Base-by-base conservation (phyloP, 495 filamentous ascomycete species). In the Xylaria intraflava region DNA sequence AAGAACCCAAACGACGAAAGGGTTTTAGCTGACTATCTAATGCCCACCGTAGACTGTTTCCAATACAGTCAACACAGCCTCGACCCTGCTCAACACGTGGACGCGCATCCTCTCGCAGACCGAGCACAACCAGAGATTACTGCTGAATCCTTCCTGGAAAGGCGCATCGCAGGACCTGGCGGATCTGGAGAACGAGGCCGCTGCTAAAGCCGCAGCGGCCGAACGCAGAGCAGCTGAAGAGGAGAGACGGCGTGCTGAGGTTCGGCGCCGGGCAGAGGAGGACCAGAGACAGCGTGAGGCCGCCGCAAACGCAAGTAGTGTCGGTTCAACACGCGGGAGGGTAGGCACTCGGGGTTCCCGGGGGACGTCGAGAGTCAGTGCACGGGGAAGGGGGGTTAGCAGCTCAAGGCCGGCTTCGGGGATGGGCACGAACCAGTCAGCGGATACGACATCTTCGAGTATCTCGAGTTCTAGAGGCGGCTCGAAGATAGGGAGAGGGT, bases 101-200 rank as follows among this genome's bases (percentile, higher is more conserved):
- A 94, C 90, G 39, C 84, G 90, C 51, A 96, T 97, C 56, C 80
- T 98, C 4, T 91, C 87, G 20, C 93, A 96, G 65, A 96, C 93
- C 0, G 93, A 98, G 70, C 91, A 98, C 67, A 97, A 94, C 62
- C 90, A 97, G 63, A 84, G 93, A 3, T 72, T 97, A 40, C 86
- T 98, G 24, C 80, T 96, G 31, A 88, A 92, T 58, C 86, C 87
- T 2, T 74, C 83, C 44, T 98, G 93, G 93, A 84, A 93, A 56
- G 93, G 93, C 44, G 87, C 90, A 8, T 86, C 78, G 6, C 81
- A 89, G 65, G 93, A 98, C 72, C 71, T 94, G 5, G 77, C 79
- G 41, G 88, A 96, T 43, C 77, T 86, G 36, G 91, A 97, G 65
- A 83, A 82, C 50, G 93, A 96, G 62, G 79, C 80, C 5, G 62